Evolutionary conservation across 2,329 filamentous ascomycete species (phyloP).

Genomic region (Pestalotiopsis fici): DNA sequence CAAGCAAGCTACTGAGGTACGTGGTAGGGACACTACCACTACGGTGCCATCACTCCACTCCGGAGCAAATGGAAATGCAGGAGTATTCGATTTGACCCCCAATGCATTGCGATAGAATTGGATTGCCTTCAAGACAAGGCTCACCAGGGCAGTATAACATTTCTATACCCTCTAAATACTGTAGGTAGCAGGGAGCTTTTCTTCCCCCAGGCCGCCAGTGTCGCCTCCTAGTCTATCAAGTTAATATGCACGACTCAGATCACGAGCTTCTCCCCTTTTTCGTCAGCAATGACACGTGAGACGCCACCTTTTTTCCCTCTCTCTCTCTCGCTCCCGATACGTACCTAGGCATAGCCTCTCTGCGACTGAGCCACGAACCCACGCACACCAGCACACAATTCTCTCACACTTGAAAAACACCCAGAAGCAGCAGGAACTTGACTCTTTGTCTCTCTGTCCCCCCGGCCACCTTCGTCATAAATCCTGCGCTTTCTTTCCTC

Average conservation of each 20-base stretch:
- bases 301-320: not conserved
- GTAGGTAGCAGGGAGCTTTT: no score
- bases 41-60: no score
- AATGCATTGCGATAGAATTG: no score
- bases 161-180: no score
- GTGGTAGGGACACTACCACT: no score
- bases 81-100: no score
- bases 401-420: not conserved
- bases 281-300: not conserved
- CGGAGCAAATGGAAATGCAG: no score
- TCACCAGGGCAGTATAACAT: no score
- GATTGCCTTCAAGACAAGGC: no score
- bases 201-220: not conserved
- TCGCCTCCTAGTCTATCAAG: not conserved
- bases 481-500: not conserved
- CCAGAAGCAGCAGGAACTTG: no score
- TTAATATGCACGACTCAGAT: not conserved
- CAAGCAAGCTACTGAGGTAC: not conserved
- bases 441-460: not conserved
- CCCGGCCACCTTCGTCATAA: not conserved
- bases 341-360: not conserved
- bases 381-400: not conserved
- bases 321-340: no score
- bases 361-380: not conserved
- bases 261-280: not conserved